These are phyloP conservation scores for Aspergillus flavus DNA, from an alignment of 2,329 filamentous ascomycete genomes.

Conservation along the genomic window DNA sequence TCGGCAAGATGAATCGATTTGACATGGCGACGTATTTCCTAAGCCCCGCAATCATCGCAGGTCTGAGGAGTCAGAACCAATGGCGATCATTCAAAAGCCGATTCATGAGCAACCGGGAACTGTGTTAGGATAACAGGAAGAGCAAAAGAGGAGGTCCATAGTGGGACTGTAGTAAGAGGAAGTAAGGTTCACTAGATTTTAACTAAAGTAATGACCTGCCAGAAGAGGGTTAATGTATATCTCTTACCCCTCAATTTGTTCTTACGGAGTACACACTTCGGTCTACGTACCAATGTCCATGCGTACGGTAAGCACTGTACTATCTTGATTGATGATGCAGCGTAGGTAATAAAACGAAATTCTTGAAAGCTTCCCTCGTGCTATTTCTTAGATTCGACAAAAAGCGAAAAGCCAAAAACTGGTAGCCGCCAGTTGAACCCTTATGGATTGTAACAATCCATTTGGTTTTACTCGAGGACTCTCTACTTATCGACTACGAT, in stretches of 20 bases:
- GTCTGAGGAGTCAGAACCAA: not conserved
- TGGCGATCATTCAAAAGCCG: not conserved
- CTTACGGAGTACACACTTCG: too few species aligned
- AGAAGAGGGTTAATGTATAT: not conserved
- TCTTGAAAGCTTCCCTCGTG: too few species aligned
- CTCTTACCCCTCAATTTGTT: not conserved
- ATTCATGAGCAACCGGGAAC: not conserved
- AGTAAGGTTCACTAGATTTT: not conserved
- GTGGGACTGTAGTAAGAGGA: too few species aligned
- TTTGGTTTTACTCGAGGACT: too few species aligned
- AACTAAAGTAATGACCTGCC: not conserved
- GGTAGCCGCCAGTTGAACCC: too few species aligned
- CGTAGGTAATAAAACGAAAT: too few species aligned
- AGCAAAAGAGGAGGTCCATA: not conserved
- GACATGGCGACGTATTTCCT: not conserved
- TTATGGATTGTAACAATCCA: too few species aligned
- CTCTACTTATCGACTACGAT: not conserved
- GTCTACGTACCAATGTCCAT: too few species aligned
- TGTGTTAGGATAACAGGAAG: not conserved
- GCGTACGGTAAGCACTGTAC: too few species aligned
- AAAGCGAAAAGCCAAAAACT: too few species aligned
- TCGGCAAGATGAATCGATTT: not conserved
- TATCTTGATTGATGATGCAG: too few species aligned
- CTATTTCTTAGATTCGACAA: too few species aligned
- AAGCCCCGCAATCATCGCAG: not conserved